Conservation (phyloP, 1,284 basidiomycete species). For the Coniferiporia weirii region DNA sequence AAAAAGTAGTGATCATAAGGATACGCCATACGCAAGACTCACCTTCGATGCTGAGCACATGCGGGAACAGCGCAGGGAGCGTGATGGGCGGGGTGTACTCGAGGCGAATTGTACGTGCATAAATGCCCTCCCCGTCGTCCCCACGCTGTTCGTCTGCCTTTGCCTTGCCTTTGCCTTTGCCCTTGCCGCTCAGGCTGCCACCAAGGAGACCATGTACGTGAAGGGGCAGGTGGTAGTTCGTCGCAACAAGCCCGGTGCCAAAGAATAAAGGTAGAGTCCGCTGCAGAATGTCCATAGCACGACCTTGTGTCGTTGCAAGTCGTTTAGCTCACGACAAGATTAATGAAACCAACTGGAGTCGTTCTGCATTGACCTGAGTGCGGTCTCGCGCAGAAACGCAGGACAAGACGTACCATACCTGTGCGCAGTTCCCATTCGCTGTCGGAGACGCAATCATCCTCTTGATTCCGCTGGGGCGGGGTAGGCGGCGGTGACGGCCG, state of each 20-base stretch:
- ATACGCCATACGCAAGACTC: background rate
- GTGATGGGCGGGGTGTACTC: constrained; percentile 61
- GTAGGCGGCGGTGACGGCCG: background rate
- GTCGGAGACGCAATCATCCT: constrained; percentile 32
- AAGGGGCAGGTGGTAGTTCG: constrained; percentile 19
- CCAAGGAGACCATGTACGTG: constrained; percentile 29
- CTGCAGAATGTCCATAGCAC: constrained; percentile 63
- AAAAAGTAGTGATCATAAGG: background rate
- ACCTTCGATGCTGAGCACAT: constrained; percentile 66
- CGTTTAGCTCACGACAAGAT: background rate
- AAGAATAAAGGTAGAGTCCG: constrained; percentile 73
- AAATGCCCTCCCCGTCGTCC: constrained; percentile 35
- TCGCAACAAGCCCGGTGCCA: constrained; percentile 54
- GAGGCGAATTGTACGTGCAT: constrained; percentile 48
- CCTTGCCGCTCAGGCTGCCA: constrained; percentile 23
- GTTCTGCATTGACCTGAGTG: background rate
- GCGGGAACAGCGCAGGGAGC: constrained; percentile 64
- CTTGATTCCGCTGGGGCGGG: constrained; percentile 6
- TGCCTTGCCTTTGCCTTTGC: background rate
- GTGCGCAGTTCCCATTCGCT: constrained; percentile 24
- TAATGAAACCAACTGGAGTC: background rate
- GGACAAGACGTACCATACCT: constrained; percentile 24
- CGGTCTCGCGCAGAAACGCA: background rate
- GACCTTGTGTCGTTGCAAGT: constrained; percentile 37
- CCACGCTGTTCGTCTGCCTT: constrained; percentile 2